phyloP scores from a whole-genome alignment of 2,329 filamentous ascomycete genomes.

The Aureobasidium pullulans region DNA sequence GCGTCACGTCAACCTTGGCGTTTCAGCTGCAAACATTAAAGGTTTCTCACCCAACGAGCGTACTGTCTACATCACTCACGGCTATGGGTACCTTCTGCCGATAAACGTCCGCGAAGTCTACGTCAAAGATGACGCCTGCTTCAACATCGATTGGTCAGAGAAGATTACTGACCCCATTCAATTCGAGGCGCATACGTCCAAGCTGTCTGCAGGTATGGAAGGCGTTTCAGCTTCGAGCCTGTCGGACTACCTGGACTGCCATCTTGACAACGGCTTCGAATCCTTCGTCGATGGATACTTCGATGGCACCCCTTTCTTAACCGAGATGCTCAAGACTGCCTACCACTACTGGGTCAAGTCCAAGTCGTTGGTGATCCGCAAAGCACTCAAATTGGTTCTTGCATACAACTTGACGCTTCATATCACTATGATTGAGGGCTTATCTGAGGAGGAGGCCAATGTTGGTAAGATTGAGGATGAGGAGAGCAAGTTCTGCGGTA shows the following conservation, averaged over 20 bases:
- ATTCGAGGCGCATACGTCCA: conserved; percentile 82
- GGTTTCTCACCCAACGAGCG: conserved; percentile 60
- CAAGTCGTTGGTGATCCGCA: conserved; percentile 81
- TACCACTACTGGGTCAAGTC: conserved; percentile 89
- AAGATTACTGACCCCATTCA: conserved; percentile 66
- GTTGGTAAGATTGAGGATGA: conserved; percentile 80
- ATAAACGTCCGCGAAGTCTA: conserved; percentile 92
- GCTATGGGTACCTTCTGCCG: conserved; percentile 86
- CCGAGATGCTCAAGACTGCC: conserved; percentile 91
- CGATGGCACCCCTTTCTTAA: conserved; percentile 89
- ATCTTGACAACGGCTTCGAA: conserved; percentile 88
- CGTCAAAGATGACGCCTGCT: conserved; percentile 85
- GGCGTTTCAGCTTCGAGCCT: conserved; percentile 74
- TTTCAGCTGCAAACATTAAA: conserved; percentile 93
- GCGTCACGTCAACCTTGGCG: conserved; percentile 75
- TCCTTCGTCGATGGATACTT: conserved; percentile 94
- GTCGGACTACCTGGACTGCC: conserved; percentile 88
- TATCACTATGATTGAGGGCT: conserved; percentile 87
- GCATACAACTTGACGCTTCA: conserved; percentile 94
- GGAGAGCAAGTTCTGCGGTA: conserved; percentile 79
- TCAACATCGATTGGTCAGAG: conserved; percentile 91
- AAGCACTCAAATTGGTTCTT: conserved; percentile 88
- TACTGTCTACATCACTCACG: conserved; percentile 88
- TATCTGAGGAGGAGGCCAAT: conserved; percentile 69
- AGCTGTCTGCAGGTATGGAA: conserved; percentile 80